Evolutionary conservation across 177 flowering plant species (phyloP), one percentile per base, ranked within the genome.

Genomic region (Vitis hybrid): DNA sequence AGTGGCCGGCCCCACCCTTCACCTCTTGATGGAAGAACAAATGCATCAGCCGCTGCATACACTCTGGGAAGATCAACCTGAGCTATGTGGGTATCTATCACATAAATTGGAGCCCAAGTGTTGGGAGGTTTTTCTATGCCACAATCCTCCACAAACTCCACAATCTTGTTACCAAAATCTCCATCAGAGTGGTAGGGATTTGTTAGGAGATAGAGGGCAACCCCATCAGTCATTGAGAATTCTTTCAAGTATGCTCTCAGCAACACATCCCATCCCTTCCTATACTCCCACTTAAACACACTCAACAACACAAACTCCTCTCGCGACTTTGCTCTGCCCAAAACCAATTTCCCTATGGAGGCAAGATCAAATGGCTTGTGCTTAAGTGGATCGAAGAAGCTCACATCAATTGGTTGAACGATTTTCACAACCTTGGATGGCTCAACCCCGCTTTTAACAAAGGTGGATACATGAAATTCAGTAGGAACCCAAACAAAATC

Each of bases 211-310:
- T 77, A 86, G 79, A 88, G 74, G 35, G 73, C 80, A 54, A 90
- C 90, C 62, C 74, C 78, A 82, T 91, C 91, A 64, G 4, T 68
- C 17, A 24, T 40, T 11, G 82, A 72, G 74, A 91, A 91, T 68
- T 91, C 97, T 66, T 77, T 71, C 81, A 88, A 78, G 67, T 87
- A 91, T 56, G 97, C 75, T 57, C 60, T 78, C 80, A 91, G 75
- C 78, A 91, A 64, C 48, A 90, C 82, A 84, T 90, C 94, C 97
- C 97, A 91, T 12, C 92, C 97, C 72, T 91, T 90, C 77, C 92
- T 86, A 40, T 78, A 82, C 78, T 91, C 94, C 94, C 94, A 91
- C 72, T 91, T 91, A 54, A 91, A 90, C 57, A 91, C 72, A 74
- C 94, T 91, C 80, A 91, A 76, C 73, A 88, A 90, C 19, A 87